Evolutionary conservation across 805 yeast genomes (phyloP), one percentile per base, ranked within the genome.

Genomic region (Danielia reshetovae): DNA sequence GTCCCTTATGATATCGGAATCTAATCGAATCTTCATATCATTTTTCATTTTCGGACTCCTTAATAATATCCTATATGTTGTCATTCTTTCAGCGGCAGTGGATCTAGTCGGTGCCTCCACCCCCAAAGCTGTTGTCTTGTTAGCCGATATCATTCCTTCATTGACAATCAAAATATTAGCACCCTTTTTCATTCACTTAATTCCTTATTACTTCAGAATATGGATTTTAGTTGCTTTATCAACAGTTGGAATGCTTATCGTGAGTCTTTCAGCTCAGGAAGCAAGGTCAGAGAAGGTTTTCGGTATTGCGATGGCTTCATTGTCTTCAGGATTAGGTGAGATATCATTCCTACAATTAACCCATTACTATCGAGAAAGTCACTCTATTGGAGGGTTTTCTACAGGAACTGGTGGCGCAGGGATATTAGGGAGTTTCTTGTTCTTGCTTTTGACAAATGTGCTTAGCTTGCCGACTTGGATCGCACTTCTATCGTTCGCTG

Each of bases 341-440:
- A 65, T 85, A 5, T 85, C 96, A 0, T 90, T 90, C 46, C 60
- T 90, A 27, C 95, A 85, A 55, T 62, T 90, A 57, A 86, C 96
- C 1, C 96, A 89, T 53, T 81, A 68, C 48, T 87, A 78, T 55
- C 36, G 44, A n/a, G 71, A 68, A 13, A 67, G 68, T 12, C 46
- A 54, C n/a, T 68, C 94, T 4, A 64, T 90, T 29, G 77, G 81
- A 32, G 97, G 95, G 0, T 90, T 94, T 77, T 84, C 95, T 14
- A 75, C 88, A 6, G 98, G 98, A 1, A 90, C 97, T 0, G 97
- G 98, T 3, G 95, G 87, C 13, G 97, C 98, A 1, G 98, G 98
- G 0, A 57, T 90, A 4, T 72, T 76, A 13, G 98, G 97, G 0
- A 77, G 89, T 36, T 85, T 83, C 34, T 52, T 74, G 10, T 89